phyloP scores from a whole-genome alignment of 306 rosid genomes.

The Vicia sativa region DNA sequence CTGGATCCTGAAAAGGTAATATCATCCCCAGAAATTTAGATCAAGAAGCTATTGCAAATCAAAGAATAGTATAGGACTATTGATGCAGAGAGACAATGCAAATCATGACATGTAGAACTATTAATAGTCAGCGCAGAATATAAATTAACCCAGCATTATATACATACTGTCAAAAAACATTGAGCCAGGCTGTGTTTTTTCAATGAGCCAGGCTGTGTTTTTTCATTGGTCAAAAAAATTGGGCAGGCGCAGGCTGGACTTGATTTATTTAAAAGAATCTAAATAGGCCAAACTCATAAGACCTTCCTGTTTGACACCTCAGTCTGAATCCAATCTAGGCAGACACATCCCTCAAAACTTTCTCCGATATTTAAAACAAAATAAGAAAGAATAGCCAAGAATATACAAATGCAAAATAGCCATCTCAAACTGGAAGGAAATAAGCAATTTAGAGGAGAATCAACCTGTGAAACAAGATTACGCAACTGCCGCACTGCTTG shows the following conservation, averaged over 20 bases:
- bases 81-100: conserved; percentile 17
- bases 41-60: conserved; percentile 39
- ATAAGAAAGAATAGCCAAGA: conserved; percentile 14
- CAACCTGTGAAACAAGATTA: conserved; percentile 95
- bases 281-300: conserved; percentile 20
- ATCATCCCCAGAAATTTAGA: conserved; percentile 30
- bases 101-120: conserved; percentile 12
- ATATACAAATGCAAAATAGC: conserved; percentile 37
- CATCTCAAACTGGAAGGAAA: conserved; percentile 21
- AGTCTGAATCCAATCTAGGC: conserved; percentile 28
- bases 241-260: neutral
- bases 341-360: conserved; percentile 17
- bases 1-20: conserved; percentile 79
- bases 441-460: conserved; percentile 39
- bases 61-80: neutral
- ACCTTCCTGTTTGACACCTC: conserved; percentile 11
- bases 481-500: conserved; percentile 98
- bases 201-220: conserved; percentile 16
- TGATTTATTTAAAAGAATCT: neutral
- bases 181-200: conserved; percentile 14
- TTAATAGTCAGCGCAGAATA: conserved; percentile 1
- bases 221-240: neutral
- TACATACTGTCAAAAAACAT: conserved; percentile 11
- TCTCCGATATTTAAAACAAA: conserved; percentile 2
- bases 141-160: conserved; percentile 21